These are phyloP conservation scores for Paecilomyces fulvus DNA, from an alignment of 2,329 filamentous ascomycete genomes.

Conservation along the genomic window DNA sequence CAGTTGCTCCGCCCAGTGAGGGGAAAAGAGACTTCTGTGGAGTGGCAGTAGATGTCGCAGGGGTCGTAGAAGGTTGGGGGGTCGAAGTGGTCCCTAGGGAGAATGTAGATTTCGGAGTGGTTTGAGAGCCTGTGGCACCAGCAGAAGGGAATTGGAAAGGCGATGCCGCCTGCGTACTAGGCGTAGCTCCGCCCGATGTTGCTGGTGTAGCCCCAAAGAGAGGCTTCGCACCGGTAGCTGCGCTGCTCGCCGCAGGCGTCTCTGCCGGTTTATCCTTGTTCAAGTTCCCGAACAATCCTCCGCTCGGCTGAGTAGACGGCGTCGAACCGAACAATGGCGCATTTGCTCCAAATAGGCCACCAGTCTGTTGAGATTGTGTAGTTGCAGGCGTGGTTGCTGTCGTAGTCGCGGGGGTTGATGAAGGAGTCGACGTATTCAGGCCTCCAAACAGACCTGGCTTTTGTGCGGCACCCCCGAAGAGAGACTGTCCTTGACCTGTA, in stretches of 20 bases:
- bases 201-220: constrained; percentile 17
- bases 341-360: constrained; percentile 20
- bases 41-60: constrained; percentile 21
- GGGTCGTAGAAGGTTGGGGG: constrained; percentile 14
- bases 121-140: constrained; percentile 11
- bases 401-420: constrained; percentile 16
- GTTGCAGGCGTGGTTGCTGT: constrained; percentile 10
- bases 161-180: constrained; percentile 16
- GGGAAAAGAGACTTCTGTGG: constrained; percentile 27
- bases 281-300: constrained; percentile 21
- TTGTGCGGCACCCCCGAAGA: constrained; percentile 18
- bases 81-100: constrained; percentile 13
- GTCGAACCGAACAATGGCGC: constrained; percentile 19
- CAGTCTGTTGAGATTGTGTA: constrained; percentile 22
- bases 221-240: constrained; percentile 19
- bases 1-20: constrained; percentile 19
- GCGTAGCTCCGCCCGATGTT: constrained; percentile 9
- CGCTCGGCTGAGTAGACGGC: constrained; percentile 12
- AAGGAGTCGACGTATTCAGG: constrained; percentile 16
- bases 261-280: constrained; percentile 24
- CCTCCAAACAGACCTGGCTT: constrained; percentile 21
- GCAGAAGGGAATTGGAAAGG: constrained; percentile 21
- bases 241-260: constrained; percentile 13
- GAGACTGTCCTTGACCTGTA: constrained; percentile 18
- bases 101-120: constrained; percentile 19